phyloP scores from a whole-genome alignment of 208 protist genomes.

The Trypanosomatidae sp. region DNA sequence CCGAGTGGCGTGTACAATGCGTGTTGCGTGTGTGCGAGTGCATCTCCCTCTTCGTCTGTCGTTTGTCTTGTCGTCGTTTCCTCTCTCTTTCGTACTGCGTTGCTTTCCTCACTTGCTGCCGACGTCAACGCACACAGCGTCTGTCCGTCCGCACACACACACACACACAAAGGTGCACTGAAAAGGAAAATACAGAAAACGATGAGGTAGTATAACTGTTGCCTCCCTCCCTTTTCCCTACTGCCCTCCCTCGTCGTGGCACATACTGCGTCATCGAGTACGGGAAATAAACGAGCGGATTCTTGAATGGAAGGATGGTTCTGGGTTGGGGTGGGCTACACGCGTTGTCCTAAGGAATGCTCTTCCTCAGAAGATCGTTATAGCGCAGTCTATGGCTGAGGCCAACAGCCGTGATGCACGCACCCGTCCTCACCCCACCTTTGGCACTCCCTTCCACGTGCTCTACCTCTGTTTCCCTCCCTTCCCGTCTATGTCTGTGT shows the following conservation, averaged over 20 bases:
- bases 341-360: background rate
- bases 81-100: background rate
- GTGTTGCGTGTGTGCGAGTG: background rate
- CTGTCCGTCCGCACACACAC: background rate
- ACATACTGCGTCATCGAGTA: background rate
- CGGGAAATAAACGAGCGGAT: background rate
- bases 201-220: background rate
- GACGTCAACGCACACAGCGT: background rate
- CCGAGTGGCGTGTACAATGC: background rate
- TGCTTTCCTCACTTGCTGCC: background rate
- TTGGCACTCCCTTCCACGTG: background rate
- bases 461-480: background rate
- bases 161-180: background rate
- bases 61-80: background rate
- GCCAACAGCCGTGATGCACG: background rate
- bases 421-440: background rate
- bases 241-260: background rate
- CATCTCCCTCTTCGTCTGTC: slow-evolving; percentile 3
- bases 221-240: background rate
- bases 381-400: background rate
- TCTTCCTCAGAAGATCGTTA: background rate
- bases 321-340: background rate
- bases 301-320: background rate
- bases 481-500: background rate
- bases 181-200: background rate